phyloP scores from a whole-genome alignment of 148 eudicot species.

The Spergularia bocconei region DNA sequence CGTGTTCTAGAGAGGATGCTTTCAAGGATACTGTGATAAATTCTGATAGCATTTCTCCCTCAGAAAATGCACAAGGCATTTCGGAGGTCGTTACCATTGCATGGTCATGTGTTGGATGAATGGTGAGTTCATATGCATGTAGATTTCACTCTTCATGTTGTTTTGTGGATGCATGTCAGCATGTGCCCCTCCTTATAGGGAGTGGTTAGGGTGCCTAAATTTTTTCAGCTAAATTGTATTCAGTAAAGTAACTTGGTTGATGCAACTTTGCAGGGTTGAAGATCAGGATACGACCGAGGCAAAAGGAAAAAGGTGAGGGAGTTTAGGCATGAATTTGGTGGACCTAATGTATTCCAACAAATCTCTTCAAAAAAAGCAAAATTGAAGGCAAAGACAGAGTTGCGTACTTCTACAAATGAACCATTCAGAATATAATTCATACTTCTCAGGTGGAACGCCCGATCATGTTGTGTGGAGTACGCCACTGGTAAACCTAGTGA shows the following conservation, averaged over 20 bases:
- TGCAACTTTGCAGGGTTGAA: constrained; percentile 63
- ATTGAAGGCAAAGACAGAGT: constrained; percentile 24
- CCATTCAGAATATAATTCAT: constrained; percentile 22
- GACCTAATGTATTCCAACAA: constrained; percentile 81
- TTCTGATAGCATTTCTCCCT: constrained; percentile 24
- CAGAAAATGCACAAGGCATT: constrained; percentile 23
- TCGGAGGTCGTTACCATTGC: constrained; percentile 34
- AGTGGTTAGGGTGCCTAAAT: not conserved
- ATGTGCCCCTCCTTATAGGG: not conserved
- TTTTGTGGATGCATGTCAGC: not conserved
- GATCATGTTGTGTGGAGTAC: not conserved
- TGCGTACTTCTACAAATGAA: constrained; percentile 8
- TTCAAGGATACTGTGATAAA: constrained; percentile 11
- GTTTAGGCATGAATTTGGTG: constrained; percentile 38
- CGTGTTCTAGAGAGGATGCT: constrained; percentile 23
- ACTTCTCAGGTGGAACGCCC: not conserved
- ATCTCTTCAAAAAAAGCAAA: constrained; percentile 52
- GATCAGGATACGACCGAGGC: constrained; percentile 87
- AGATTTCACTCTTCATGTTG: not conserved
- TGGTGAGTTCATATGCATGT: constrained; percentile 60
- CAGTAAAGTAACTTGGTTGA: not conserved
- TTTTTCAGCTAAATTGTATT: not conserved
- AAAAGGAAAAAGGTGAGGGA: constrained; percentile 71
- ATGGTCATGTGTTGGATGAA: constrained; percentile 85
- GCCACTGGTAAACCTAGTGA: not conserved